phyloP scores from a whole-genome alignment of 2,329 filamentous ascomycete species.

The Aotearoamyces nothofagi region DNA sequence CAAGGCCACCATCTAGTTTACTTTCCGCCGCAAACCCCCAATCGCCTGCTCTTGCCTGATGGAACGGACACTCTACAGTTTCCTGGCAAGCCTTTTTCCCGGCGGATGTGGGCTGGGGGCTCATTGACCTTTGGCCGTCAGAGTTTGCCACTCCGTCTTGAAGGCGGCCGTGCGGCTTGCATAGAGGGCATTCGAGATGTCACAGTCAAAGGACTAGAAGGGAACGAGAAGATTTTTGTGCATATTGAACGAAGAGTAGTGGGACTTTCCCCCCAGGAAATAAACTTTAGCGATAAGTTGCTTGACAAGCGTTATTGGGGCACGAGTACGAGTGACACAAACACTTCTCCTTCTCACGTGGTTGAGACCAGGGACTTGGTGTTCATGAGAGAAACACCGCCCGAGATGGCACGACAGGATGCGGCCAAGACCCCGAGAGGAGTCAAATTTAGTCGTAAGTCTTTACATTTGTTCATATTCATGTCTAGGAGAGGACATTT shows the following conservation, averaged over 20 bases:
- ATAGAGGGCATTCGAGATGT: constrained; percentile 31
- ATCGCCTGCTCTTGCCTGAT: constrained; percentile 54
- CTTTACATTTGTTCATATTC: too few relatives aligned
- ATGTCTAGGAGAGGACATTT: too few relatives aligned
- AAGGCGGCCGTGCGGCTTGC: constrained; percentile 24
- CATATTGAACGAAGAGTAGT: constrained; percentile 7
- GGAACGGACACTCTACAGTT: constrained; percentile 72
- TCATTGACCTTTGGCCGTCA: constrained; percentile 37
- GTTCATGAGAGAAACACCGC: constrained; percentile 35
- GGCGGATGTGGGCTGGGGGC: constrained; percentile 85
- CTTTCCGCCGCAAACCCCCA: constrained; percentile 57
- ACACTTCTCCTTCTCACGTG: too few relatives aligned
- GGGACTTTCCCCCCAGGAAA: constrained; percentile 26
- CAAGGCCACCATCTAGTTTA: constrained; percentile 73
- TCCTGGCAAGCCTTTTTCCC: constrained; percentile 55
- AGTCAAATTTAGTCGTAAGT: too few relatives aligned
- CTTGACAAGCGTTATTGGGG: constrained; percentile 13
- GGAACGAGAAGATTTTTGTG: constrained; percentile 18
- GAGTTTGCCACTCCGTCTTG: constrained; percentile 12
- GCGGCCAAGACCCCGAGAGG: constrained; percentile 7
- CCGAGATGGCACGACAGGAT: constrained; percentile 7
- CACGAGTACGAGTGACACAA: constrained; percentile 14
- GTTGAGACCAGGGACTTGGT: constrained; percentile 46
- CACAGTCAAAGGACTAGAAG: constrained; percentile 10
- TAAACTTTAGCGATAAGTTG: constrained; percentile 14